These are phyloP conservation scores for Angophora floribunda DNA, from an alignment of 345 rosid genomes.

Conservation along the genomic window DNA sequence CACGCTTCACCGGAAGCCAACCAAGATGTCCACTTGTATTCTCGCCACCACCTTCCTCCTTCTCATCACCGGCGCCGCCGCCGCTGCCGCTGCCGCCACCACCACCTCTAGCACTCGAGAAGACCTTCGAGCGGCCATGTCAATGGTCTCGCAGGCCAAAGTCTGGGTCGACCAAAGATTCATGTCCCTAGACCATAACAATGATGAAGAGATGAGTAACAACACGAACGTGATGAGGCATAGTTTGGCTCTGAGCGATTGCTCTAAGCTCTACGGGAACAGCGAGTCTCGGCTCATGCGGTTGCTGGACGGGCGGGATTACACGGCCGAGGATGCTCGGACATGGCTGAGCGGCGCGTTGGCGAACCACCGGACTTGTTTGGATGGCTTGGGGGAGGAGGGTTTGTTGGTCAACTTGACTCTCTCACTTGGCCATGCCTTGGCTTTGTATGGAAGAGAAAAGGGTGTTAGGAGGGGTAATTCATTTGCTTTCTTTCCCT, in stretches of 20 bases:
- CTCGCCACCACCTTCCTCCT: background rate
- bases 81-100: background rate
- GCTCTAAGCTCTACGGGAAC: slow-evolving; percentile 40
- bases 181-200: background rate
- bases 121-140: background rate
- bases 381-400: slow-evolving; percentile 37
- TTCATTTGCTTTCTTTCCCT: background rate
- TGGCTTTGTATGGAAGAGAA: background rate
- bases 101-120: background rate
- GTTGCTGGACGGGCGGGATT: slow-evolving; percentile 13
- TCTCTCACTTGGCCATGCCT: background rate
- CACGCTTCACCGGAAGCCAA: background rate
- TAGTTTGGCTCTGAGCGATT: slow-evolving; percentile 20
- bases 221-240: background rate
- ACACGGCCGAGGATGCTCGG: slow-evolving; percentile 32
- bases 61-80: background rate
- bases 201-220: background rate
- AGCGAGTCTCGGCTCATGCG: slow-evolving; percentile 36
- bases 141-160: background rate
- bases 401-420: background rate
- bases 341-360: slow-evolving; percentile 54
- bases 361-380: slow-evolving; percentile 47
- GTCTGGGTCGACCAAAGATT: background rate
- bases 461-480: background rate
- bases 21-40: background rate